These are phyloP conservation scores for Trifolium subterraneum DNA, from an alignment of 306 rosid genomes.

Conservation along the genomic window DNA sequence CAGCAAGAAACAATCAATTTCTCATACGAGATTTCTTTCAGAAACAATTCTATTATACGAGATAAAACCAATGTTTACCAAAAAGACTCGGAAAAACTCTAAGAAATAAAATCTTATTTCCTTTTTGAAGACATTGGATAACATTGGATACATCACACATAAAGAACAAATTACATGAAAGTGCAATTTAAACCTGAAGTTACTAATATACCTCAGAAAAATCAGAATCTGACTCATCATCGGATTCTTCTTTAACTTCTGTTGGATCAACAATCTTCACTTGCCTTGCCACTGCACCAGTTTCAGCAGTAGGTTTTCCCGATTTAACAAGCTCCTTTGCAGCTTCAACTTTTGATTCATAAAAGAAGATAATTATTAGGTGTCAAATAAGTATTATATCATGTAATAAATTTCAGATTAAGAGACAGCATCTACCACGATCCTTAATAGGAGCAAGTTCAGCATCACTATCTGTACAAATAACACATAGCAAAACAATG, in stretches of 20 bases:
- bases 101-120: not conserved
- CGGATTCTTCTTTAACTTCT: constrained; percentile 53
- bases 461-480: constrained; percentile 47
- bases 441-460: constrained; percentile 19
- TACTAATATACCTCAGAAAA: constrained; percentile 43
- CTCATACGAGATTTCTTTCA: not conserved
- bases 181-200: not conserved
- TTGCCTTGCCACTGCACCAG: constrained; percentile 51
- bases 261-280: constrained; percentile 61
- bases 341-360: constrained; percentile 46
- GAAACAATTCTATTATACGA: not conserved
- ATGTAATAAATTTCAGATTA: not conserved
- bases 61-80: not conserved
- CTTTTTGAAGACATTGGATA: not conserved
- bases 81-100: not conserved
- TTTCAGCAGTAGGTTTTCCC: constrained; percentile 43
- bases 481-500: constrained; percentile 1
- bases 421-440: constrained; percentile 48
- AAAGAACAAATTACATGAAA: constrained; percentile 5
- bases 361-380: not conserved
- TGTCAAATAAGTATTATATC: not conserved
- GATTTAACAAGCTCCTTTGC: constrained; percentile 46
- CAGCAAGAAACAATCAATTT: not conserved
- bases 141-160: not conserved
- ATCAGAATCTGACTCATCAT: constrained; percentile 51